phyloP scores from a whole-genome alignment of 139 green algal species.

The Ettlia oleoabundans region DNA sequence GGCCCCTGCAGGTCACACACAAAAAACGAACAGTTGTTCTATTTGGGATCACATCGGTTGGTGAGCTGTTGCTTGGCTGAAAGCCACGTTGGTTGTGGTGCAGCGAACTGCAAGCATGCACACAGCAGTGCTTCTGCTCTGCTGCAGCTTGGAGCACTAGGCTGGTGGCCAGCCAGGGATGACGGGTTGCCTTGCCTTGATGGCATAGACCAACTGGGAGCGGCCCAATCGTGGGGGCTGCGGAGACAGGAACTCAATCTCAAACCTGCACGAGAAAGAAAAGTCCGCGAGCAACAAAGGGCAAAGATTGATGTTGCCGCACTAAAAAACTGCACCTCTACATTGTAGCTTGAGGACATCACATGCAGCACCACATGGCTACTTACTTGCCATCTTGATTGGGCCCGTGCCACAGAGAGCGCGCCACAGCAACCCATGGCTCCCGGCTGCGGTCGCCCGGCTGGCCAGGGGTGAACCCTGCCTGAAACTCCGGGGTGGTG shows the following conservation, averaged over 20 bases:
- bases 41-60: background rate
- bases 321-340: too few species aligned
- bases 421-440: constrained; percentile 44
- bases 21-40: too few species aligned
- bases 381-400: constrained; percentile 79
- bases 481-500: constrained; percentile 47
- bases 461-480: constrained; percentile 5
- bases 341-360: too few species aligned
- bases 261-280: constrained; percentile 61
- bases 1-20: constrained; percentile 47
- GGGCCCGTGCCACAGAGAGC: constrained; percentile 77
- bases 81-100: too few species aligned
- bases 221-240: constrained; percentile 30
- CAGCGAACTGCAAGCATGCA: background rate
- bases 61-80: background rate
- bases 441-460: constrained; percentile 20
- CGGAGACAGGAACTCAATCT: constrained; percentile 63
- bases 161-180: background rate
- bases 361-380: background rate
- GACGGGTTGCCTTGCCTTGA: constrained; percentile 44
- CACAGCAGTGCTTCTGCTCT: background rate
- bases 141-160: background rate
- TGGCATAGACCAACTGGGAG: constrained; percentile 53
- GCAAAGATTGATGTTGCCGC: too few species aligned
- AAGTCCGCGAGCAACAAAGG: background rate